Evolutionary conservation across 495 filamentous ascomycete species (phyloP).

Genomic region (Trichoderma gamsii): DNA sequence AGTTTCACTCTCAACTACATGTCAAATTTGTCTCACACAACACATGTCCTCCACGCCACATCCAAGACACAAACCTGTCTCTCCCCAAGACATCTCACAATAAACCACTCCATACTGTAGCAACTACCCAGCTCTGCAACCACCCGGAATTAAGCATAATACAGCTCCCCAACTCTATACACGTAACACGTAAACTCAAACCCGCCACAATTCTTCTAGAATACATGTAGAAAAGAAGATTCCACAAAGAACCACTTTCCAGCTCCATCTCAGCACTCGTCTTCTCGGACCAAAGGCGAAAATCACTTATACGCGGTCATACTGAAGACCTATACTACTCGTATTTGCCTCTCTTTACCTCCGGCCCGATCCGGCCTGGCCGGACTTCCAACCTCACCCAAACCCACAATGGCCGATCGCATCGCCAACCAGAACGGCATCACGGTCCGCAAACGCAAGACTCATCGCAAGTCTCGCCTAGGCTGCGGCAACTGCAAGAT

Average conservation of each 20-base stretch:
- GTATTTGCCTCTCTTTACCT: background rate
- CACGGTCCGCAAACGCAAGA: slow-evolving; percentile 23
- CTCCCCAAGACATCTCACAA: background rate
- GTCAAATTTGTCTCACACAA: background rate
- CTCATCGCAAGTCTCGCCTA: slow-evolving; percentile 37
- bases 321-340: background rate
- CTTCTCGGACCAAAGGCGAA: too few relatives aligned
- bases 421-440: background rate
- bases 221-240: background rate
- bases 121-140: background rate
- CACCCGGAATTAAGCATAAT: background rate
- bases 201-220: background rate
- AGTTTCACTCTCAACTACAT: background rate
- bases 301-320: too few relatives aligned
- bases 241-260: too few relatives aligned
- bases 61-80: background rate
- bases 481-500: slow-evolving; percentile 47
- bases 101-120: background rate
- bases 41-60: background rate
- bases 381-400: background rate
- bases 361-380: background rate
- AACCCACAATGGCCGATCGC: background rate
- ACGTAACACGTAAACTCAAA: background rate
- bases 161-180: background rate
- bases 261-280: too few relatives aligned